A percentile compares a stretch with the other conserved stretches of the same genome.
These are phyloP conservation scores for Pleurotus salmoneostramineus DNA, from an alignment of 768 basidiomycete species.

Conservation along the genomic window DNA sequence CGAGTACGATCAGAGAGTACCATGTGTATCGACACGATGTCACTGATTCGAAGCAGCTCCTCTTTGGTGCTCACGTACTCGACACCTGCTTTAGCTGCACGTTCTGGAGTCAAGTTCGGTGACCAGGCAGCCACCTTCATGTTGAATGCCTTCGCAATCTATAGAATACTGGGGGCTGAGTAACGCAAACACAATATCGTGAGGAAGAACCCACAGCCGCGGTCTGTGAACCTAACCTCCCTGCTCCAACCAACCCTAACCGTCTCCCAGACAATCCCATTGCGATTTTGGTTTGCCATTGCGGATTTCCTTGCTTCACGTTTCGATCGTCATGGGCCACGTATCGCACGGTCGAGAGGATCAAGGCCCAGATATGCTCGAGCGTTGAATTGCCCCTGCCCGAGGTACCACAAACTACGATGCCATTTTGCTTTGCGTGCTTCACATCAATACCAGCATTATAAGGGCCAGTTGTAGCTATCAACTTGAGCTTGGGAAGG, in stretches of 20 bases:
- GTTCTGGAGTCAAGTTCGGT: constrained; percentile 55
- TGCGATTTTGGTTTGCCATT: constrained; percentile 54
- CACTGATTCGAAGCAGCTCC: constrained; percentile 47
- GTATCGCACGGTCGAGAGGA: constrained; percentile 48
- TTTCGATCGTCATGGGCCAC: constrained; percentile 46
- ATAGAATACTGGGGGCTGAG: background rate
- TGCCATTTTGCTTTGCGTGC: constrained; percentile 42
- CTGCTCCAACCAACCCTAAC: constrained; percentile 59
- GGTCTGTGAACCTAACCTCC: constrained; percentile 49
- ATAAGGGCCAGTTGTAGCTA: constrained; percentile 52
- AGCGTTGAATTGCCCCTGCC: constrained; percentile 43
- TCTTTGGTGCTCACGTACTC: constrained; percentile 46
- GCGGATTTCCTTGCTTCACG: constrained; percentile 37
- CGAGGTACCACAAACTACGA: constrained; percentile 49
- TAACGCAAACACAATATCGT: background rate
- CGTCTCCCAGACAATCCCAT: constrained; percentile 50
- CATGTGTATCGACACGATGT: constrained; percentile 60
- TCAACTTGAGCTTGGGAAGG: constrained; percentile 55
- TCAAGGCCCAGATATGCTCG: constrained; percentile 63
- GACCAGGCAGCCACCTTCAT: constrained; percentile 66
- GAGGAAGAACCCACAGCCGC: constrained; percentile 33
- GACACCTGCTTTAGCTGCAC: constrained; percentile 48
- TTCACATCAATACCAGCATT: constrained; percentile 49
- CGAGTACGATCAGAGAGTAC: constrained; percentile 49
- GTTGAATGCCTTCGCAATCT: constrained; percentile 57